Evolutionary conservation across 2,329 filamentous ascomycete genomes (phyloP).

Genomic region (Sporothrix brunneoviolacea): DNA sequence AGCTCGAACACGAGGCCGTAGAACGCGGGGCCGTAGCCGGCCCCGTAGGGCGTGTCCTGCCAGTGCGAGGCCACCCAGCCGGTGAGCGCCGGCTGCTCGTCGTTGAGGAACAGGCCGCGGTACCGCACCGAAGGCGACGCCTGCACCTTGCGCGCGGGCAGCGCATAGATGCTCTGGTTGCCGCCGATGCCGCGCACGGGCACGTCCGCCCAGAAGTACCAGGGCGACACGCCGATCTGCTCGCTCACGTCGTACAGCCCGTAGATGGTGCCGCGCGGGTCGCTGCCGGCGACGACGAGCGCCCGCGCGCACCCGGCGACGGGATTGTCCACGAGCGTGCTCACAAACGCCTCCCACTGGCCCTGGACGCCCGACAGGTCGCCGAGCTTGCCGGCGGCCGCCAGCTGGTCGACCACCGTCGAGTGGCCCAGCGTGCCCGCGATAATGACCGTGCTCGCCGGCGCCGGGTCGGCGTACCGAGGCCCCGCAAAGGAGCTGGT

Average conservation of each 20-base stretch:
- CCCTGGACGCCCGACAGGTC: conserved; percentile 46
- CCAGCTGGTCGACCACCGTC: conserved; percentile 51
- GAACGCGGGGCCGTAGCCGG: conserved; percentile 53
- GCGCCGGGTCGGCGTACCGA: conserved; percentile 33
- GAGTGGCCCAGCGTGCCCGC: conserved; percentile 63
- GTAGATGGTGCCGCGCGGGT: conserved; percentile 59
- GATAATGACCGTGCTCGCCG: conserved; percentile 53
- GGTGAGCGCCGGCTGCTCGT: conserved; percentile 61
- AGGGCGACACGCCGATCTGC: conserved; percentile 66
- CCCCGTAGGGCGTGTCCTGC: conserved; percentile 37
- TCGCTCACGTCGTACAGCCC: conserved; percentile 66
- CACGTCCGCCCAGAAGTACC: conserved; percentile 63
- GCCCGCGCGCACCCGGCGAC: conserved; percentile 50
- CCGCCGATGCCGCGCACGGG: conserved; percentile 36
- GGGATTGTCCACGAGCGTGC: conserved; percentile 50
- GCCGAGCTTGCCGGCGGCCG: conserved; percentile 50
- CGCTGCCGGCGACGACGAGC: conserved; percentile 61
- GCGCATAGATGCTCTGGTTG: conserved; percentile 47
- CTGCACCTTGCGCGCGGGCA: conserved; percentile 48
- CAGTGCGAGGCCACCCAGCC: conserved; percentile 52
- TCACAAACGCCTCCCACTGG: conserved; percentile 64
- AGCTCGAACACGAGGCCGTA: conserved; percentile 66
- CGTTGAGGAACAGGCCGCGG: conserved; percentile 64
- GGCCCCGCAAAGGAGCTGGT: conserved; percentile 39
- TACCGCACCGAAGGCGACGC: conserved; percentile 58